Conservation (phyloP, 2,329 filamentous ascomycete species). For the Arthrobotrys conoides region DNA sequence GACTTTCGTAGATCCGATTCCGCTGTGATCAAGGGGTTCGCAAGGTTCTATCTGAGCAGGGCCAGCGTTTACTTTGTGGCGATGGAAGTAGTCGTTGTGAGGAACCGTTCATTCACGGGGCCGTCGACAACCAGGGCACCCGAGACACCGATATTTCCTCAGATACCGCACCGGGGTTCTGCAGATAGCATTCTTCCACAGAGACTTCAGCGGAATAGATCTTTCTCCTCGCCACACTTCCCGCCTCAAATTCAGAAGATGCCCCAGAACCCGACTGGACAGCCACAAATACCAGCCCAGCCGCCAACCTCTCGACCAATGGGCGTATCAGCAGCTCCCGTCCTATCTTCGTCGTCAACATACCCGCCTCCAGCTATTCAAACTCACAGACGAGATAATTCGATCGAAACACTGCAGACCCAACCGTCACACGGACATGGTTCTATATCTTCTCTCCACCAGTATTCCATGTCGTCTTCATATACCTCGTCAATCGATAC, state of each 20-base stretch:
- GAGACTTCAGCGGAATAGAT: slow-evolving; percentile 47
- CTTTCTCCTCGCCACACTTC: slow-evolving; percentile 57
- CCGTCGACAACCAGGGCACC: slow-evolving; percentile 51
- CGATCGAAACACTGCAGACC: slow-evolving; percentile 44
- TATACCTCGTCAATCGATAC: slow-evolving; percentile 55
- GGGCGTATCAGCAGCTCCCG: slow-evolving; percentile 37
- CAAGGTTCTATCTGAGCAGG: slow-evolving; percentile 57
- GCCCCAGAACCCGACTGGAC: slow-evolving; percentile 22
- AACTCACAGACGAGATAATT: slow-evolving; percentile 44
- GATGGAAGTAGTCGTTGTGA: slow-evolving; percentile 53
- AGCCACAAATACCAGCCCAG: slow-evolving; percentile 35
- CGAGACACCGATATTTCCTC: slow-evolving; percentile 43
- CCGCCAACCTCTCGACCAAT: slow-evolving; percentile 32
- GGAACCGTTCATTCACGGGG: slow-evolving; percentile 57
- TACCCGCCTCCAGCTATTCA: slow-evolving; percentile 39
- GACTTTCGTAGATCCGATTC: slow-evolving; percentile 58
- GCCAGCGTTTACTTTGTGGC: slow-evolving; percentile 60
- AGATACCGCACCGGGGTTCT: slow-evolving; percentile 55
- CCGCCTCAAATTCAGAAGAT: slow-evolving; percentile 27
- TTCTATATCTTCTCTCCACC: slow-evolving; percentile 52
- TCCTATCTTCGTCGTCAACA: slow-evolving; percentile 29
- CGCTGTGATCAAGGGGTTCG: slow-evolving; percentile 57
- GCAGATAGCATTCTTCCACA: slow-evolving; percentile 55
- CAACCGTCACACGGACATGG: slow-evolving; percentile 32
- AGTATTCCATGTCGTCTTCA: slow-evolving; percentile 56